Conservation (phyloP, 805 yeast species). For the Myxozyma nipponensis region DNA sequence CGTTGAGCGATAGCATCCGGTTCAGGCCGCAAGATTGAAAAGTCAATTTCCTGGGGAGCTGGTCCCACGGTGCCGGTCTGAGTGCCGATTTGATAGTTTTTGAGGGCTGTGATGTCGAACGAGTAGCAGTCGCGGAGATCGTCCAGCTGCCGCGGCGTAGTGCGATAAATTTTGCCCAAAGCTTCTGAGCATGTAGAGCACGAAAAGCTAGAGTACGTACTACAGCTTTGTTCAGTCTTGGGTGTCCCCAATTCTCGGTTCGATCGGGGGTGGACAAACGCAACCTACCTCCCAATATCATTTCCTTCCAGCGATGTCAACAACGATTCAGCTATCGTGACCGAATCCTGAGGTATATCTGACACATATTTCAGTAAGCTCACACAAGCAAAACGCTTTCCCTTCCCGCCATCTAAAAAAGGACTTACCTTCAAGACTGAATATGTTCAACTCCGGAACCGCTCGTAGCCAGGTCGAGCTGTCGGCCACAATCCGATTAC, state of each 20-base stretch:
- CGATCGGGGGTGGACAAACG: neutral
- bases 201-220: conserved; percentile 27
- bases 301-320: conserved; percentile 21
- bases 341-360: conserved; percentile 19
- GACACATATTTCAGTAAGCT: conserved; percentile 1
- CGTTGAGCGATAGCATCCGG: conserved; percentile 25
- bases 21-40: conserved; percentile 21
- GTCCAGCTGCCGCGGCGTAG: conserved; percentile 32
- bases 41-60: conserved; percentile 18
- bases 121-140: conserved; percentile 31
- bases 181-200: conserved; percentile 27
- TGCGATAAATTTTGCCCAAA: conserved; percentile 31
- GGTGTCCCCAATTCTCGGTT: too few species aligned
- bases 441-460: conserved; percentile 23
- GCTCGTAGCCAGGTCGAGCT: conserved; percentile 32
- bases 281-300: conserved; percentile 23
- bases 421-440: conserved; percentile 24
- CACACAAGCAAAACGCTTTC: conserved; percentile 3
- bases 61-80: conserved; percentile 16
- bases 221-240: conserved; percentile 4
- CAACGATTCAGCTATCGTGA: conserved; percentile 11
- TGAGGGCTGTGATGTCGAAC: conserved; percentile 26
- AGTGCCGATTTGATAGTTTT: conserved; percentile 30
- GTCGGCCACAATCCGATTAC: conserved; percentile 32
- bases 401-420: neutral